These are phyloP conservation scores for Hypoxylon trugodes DNA, from an alignment of 495 filamentous ascomycete genomes.

Conservation along the genomic window DNA sequence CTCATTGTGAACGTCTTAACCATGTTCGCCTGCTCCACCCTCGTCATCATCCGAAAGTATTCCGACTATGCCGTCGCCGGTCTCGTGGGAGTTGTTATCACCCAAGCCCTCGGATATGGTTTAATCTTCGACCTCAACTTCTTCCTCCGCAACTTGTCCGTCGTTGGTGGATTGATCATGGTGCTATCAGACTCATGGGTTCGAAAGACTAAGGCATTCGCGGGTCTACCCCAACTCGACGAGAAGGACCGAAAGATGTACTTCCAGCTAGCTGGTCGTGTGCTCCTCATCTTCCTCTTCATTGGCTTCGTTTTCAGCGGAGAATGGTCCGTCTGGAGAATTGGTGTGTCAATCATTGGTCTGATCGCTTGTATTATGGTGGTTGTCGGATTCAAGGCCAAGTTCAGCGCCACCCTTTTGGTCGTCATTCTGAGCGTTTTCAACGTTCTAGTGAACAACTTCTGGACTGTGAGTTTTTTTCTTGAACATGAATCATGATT, in stretches of 20 bases:
- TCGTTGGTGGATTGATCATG: conserved; percentile 97
- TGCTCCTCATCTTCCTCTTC: conserved; percentile 97
- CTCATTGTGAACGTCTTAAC: conserved; percentile 88
- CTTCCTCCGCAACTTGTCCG: conserved; percentile 97
- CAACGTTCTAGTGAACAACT: conserved; percentile 98
- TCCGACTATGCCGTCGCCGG: conserved; percentile 91
- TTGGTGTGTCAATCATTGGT: conserved; percentile 83
- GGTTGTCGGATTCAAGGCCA: conserved; percentile 98
- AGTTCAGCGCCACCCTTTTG: conserved; percentile 93
- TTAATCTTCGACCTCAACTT: conserved; percentile 99
- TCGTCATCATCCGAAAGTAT: conserved; percentile 91
- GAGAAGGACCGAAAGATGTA: conserved; percentile 99
- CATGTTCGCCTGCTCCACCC: conserved; percentile 81
- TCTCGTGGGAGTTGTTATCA: conserved; percentile 87
- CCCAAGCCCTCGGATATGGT: conserved; percentile 96
- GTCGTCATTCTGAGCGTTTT: conserved; percentile 95
- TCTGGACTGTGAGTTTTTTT: conserved; percentile 92
- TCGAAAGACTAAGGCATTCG: conserved; percentile 95
- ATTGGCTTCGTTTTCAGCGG: conserved; percentile 95
- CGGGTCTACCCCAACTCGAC: conserved; percentile 89
- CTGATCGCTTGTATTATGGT: conserved; percentile 97
- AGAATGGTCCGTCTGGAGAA: conserved; percentile 85
- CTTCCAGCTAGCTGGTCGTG: conserved; percentile 94
- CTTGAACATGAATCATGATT: not conserved
- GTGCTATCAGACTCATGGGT: conserved; percentile 98